Evolutionary conservation across 768 basidiomycete species (phyloP).

Genomic region (Amanita rimosa): DNA sequence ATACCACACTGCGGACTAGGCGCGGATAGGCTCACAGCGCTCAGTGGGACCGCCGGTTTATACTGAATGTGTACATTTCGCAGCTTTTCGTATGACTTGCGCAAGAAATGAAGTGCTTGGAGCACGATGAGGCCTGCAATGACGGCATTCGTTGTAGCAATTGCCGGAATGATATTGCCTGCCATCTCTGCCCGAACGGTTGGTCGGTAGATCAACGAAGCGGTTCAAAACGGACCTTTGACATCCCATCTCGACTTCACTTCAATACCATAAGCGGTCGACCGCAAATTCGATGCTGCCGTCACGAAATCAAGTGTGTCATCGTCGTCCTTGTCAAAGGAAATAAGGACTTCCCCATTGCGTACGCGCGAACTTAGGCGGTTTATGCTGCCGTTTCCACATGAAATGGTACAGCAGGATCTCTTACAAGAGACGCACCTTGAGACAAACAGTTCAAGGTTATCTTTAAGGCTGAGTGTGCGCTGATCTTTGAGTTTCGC

Average conservation of each 20-base stretch:
- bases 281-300: constrained; percentile 86
- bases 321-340: constrained; percentile 97
- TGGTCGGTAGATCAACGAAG: neutral
- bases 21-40: constrained; percentile 46
- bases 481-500: constrained; percentile 72
- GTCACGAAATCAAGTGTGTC: constrained; percentile 96
- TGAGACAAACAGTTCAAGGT: constrained; percentile 69
- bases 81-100: constrained; percentile 43
- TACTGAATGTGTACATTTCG: constrained; percentile 75
- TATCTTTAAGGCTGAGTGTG: constrained; percentile 67
- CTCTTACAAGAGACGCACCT: constrained; percentile 41
- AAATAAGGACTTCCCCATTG: constrained; percentile 57
- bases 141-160: constrained; percentile 98
- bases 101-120: constrained; percentile 80
- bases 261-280: constrained; percentile 80
- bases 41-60: constrained; percentile 70
- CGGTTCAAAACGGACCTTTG: constrained; percentile 50
- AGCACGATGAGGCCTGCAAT: constrained; percentile 91
- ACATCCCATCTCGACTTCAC: constrained; percentile 93
- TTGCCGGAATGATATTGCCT: constrained; percentile 98
- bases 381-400: constrained; percentile 47
- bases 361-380: constrained; percentile 61
- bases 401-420: neutral
- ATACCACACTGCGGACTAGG: constrained; percentile 78
- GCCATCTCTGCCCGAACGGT: constrained; percentile 69